phyloP scores from a whole-genome alignment of 2,329 filamentous ascomycete genomes.

The Hymenoscyphus repandus region DNA sequence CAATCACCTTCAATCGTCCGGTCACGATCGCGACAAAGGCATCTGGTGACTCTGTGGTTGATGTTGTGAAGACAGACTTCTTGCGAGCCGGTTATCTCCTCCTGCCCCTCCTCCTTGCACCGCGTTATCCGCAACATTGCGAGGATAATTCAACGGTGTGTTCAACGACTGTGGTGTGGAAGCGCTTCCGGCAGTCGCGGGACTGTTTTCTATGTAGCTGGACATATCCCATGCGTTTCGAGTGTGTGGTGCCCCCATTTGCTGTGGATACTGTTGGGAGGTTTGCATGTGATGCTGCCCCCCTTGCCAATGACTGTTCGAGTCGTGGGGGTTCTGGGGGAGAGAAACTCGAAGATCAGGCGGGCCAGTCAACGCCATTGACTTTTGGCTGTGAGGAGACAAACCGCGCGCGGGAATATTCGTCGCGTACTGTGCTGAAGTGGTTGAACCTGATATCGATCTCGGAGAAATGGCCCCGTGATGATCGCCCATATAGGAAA shows the following conservation, averaged over 20 bases:
- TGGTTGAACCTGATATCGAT: constrained; percentile 28
- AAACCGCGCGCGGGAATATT: constrained; percentile 24
- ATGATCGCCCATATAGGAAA: constrained; percentile 27
- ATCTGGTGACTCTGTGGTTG: constrained; percentile 27
- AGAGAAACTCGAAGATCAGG: constrained; percentile 27
- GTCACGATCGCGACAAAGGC: constrained; percentile 22
- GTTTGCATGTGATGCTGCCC: constrained; percentile 26
- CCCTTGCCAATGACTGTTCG: constrained; percentile 24
- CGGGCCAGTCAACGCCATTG: constrained; percentile 23
- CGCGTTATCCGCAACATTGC: constrained; percentile 22
- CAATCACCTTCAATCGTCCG: constrained; percentile 18
- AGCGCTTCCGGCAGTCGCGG: constrained; percentile 26
- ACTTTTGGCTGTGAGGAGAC: constrained; percentile 27
- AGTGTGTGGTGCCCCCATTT: constrained; percentile 15
- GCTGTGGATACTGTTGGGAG: constrained; percentile 21
- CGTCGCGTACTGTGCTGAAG: constrained; percentile 22
- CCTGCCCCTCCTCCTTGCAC: constrained; percentile 16
- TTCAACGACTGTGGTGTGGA: constrained; percentile 15
- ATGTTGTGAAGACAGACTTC: constrained; percentile 22
- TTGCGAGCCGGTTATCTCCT: constrained; percentile 21
- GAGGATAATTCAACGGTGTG: constrained; percentile 20
- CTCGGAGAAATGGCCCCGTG: constrained; percentile 29
- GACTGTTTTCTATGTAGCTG: constrained; percentile 28
- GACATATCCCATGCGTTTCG: constrained; percentile 31
- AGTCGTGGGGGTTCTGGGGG: constrained; percentile 24